Base-by-base conservation (phyloP, 1,284 basidiomycete species). In the Amylostereum areolatum region DNA sequence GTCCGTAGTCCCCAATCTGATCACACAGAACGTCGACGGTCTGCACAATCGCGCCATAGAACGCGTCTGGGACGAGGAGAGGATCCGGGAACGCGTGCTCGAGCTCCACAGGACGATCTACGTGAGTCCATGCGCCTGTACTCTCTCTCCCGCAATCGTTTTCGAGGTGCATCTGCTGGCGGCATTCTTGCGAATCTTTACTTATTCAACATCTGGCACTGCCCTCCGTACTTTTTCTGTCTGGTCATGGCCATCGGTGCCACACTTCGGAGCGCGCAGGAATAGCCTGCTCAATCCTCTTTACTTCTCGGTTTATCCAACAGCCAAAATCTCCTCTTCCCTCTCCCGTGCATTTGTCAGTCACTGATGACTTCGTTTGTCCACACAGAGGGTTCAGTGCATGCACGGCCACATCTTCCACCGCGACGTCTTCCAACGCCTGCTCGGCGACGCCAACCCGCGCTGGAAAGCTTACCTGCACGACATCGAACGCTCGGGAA, bases 11-110 rank as follows among this genome's bases (percentile, higher is more conserved):
- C 69, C 76, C 5, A 70, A 72, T n/a, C 66, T 93, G 28, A 83
- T 97, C 50, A 97, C 94, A 0, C 92, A 96, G 65, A 96, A 95
- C 59, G 92, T 97, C 5, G 94, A 97, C 60, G 92, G 92, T 6
- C 77, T 96, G 10, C 92, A 95, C 61, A 82, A 83, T 45, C 92
- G 92, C 68, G 87, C 83, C 29, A 63, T 83, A 41, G 60, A 61
- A 54, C 67, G 60, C 47, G 59, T 68, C 24, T 71, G 65, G 67
- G 61, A 67, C 49, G 57, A 66, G n/a, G 45, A 59, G 5, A 62
- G 55, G 36, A 63, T 75, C 46, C 62, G 73, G 34, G 58, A 72
- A 33, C 66, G 66, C 9, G 84, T 94, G 46, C 70, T 96, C 30
- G 92, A 96, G 63, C 75, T 97, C 7, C 93, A 97, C 64, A 94